Evolutionary conservation across 768 basidiomycete species (phyloP), one percentile per base, ranked within the genome.

Genomic region (Kwoniella heveanensis): DNA sequence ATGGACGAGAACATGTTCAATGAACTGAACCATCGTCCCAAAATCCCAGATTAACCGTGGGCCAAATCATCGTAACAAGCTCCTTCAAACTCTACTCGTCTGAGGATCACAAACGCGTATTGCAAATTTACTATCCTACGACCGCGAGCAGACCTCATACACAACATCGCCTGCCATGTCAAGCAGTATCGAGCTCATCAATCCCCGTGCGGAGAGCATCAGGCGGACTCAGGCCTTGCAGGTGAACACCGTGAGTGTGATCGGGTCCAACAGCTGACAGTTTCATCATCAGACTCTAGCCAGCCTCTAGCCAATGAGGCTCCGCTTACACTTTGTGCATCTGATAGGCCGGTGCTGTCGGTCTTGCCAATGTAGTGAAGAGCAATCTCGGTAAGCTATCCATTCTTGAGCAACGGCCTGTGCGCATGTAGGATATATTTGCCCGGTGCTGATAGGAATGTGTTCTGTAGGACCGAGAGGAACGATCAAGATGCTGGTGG

Each of bases 401-500:
- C n/a, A n/a, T 19, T 22, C 6, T 44, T 44, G 10, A 3, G 19
- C 19, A 9, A 37, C 17, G 29, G 29, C 46, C 54, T 29, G 39
- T 32, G 57, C 52, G 46, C 29, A 54, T 39, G 46, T 24, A 15
- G 32, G 13, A 54, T 46, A n/a, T 37, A 24, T 15, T 24, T 8
- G 49, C 4, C 32, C 12, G 17, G 4, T 10, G 29, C 37, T 26
- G 27, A 54, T 24, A 27, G 21, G n/a, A 8, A 9, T 19, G n/a
- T n/a, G 13, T 1, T 24, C 15, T 13, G 54, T 67, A 95, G 94
- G 95, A 50, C 96, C 96, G 21, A 84, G 95, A 81, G 96, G 96
- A 63, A 98, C 96, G 0, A 85, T 97, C 71, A 99, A 99, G 84
- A 98, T 99, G 95, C 88, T 99, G 56, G 96, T 99, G 47, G 96